Evolutionary conservation across 805 yeast genomes (phyloP), one percentile per base, ranked within the genome.

Genomic region (Ogataea trehalophila): DNA sequence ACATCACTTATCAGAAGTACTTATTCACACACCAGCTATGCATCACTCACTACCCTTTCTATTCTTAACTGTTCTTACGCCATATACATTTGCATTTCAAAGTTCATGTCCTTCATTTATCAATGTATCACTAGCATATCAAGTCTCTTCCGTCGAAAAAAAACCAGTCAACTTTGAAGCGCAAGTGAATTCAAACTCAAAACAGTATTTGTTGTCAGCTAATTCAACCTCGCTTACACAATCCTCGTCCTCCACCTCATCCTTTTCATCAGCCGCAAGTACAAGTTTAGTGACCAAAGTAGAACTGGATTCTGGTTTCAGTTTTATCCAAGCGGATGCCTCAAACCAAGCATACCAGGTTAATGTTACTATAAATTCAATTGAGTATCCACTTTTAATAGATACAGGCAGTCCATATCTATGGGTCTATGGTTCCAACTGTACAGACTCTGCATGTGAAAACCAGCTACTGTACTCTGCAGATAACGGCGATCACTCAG

Each of bases 371-470:
- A 63, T 74, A 36, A 71, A 67, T 20, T 55, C 68, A n/a, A 59
- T 60, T n/a, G 65, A 66, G 33, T 79, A 73, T 54, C 77, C 78
- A 5, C 63, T 83, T 37, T 69, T 83, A 17, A 64, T 83, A 16
- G 88, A 83, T 61, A 83, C 88, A 0, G 87, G 85, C 6, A 79
- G 85, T 26, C 80, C 81, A 16, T 75, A 80, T 48, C 59, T 80
- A 2, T 83, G 88, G 88, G 71, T 83, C 4, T 81, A 79, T 58
- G 80, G 78, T 42, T 60, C 69, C 1, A 62, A 73, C 36, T 82
- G 87, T 65, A 60, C 65, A 1, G 71, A 71, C 43, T 20, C 55
- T 5, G 68, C 77, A 1, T 82, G 87, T 54, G 44, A 58, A 2
- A 57, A 57, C 33, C 58, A 66, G 31, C 50, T 56, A 6, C 49